These are phyloP conservation scores for Exutisphaerella laricina DNA, from an alignment of 2,329 filamentous ascomycete genomes.

Conservation along the genomic window DNA sequence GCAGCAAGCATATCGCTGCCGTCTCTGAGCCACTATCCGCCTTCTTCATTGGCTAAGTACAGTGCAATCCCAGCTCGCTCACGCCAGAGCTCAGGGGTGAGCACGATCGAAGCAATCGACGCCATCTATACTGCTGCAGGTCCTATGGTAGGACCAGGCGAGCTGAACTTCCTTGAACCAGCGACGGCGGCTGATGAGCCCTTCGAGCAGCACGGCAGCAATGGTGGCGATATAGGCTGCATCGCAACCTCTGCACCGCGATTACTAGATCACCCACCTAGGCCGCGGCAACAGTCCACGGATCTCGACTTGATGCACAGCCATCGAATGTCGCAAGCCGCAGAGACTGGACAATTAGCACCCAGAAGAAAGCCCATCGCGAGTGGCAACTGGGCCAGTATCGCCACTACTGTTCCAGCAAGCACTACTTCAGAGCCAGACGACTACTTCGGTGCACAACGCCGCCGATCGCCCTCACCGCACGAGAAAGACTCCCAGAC, in stretches of 20 bases:
- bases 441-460: slow-evolving; percentile 12
- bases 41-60: slow-evolving; percentile 36
- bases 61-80: slow-evolving; percentile 28
- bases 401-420: slow-evolving; percentile 3
- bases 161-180: no score
- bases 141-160: no score
- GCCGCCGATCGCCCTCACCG: slow-evolving; percentile 5
- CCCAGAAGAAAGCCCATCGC: slow-evolving; percentile 22
- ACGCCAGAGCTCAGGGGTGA: slow-evolving; percentile 32
- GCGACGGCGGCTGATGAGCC: no score
- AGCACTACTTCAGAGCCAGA: background rate
- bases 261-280: slow-evolving; percentile 17
- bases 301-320: slow-evolving; percentile 39
- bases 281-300: slow-evolving; percentile 19
- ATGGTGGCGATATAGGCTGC: slow-evolving; percentile 21
- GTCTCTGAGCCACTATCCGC: slow-evolving; percentile 31
- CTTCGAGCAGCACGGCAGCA: no score
- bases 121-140: slow-evolving; percentile 26
- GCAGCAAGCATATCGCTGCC: no score
- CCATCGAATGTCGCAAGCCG: slow-evolving; percentile 46
- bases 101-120: slow-evolving; percentile 29
- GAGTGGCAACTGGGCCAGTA: slow-evolving; percentile 17
- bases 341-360: slow-evolving; percentile 45
- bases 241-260: slow-evolving; percentile 26
- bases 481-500: background rate